Percentiles rank a stretch among this genome's conserved stretches.
Evolutionary conservation across 345 rosid species (phyloP).

Genomic region (Dipteronia sinensis): DNA sequence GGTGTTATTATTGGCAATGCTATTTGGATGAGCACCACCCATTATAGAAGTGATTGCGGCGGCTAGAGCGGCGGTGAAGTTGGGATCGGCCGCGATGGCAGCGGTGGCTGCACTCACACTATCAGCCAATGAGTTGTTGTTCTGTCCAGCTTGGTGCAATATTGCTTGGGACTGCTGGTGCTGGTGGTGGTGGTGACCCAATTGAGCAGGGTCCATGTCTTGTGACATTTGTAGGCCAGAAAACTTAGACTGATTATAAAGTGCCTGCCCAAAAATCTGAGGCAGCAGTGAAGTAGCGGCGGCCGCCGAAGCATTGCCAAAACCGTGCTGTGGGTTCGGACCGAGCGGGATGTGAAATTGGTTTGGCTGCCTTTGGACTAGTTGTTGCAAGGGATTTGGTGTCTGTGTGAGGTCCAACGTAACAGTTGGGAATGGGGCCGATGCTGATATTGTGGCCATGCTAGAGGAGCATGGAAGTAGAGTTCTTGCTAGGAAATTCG

Average conservation of each 20-base stretch:
- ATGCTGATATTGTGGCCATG: slow-evolving; percentile 95
- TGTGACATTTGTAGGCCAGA: slow-evolving; percentile 66
- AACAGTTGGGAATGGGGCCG: slow-evolving; percentile 95
- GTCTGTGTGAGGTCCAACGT: slow-evolving; percentile 80
- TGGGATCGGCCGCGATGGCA: slow-evolving; percentile 59
- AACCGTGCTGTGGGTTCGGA: slow-evolving; percentile 33
- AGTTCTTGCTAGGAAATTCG: slow-evolving; percentile 70
- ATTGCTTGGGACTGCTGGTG: background rate
- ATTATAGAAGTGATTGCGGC: slow-evolving; percentile 66
- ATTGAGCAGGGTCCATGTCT: slow-evolving; percentile 33
- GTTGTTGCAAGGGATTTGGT: slow-evolving; percentile 39
- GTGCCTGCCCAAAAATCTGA: slow-evolving; percentile 63
- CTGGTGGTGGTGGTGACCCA: slow-evolving; percentile 27
- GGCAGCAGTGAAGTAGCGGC: slow-evolving; percentile 43
- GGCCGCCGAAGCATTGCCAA: slow-evolving; percentile 19
- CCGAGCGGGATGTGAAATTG: slow-evolving; percentile 52
- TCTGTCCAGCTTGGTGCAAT: slow-evolving; percentile 17
- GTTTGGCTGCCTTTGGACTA: slow-evolving; percentile 33
- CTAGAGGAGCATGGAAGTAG: slow-evolving; percentile 87
- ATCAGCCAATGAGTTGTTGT: slow-evolving; percentile 45
- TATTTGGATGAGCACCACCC: slow-evolving; percentile 37
- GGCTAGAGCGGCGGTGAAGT: slow-evolving; percentile 70
- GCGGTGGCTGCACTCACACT: slow-evolving; percentile 43
- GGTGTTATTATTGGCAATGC: slow-evolving; percentile 15
- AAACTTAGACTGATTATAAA: slow-evolving; percentile 60